Evolutionary conservation across 257 asterid species (phyloP).

Genomic region (Asclepias syriaca): DNA sequence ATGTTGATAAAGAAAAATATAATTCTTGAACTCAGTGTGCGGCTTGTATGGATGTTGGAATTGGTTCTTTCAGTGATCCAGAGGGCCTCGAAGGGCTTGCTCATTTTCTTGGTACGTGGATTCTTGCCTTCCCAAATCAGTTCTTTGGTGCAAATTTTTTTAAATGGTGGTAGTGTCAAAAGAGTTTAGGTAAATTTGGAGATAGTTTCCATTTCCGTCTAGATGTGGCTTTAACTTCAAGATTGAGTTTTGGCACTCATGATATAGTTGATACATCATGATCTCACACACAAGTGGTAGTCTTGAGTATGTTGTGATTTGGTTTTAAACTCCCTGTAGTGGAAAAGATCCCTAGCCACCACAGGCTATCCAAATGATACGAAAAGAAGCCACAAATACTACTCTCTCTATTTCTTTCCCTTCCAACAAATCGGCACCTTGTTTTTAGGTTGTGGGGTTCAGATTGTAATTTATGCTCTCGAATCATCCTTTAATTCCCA

Average conservation of each 20-base stretch:
- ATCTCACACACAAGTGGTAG: neutral
- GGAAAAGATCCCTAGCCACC: too few species aligned
- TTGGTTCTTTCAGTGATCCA: slow-evolving; percentile 95
- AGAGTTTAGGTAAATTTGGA: neutral
- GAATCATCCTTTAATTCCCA: too few species aligned
- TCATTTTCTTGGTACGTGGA: slow-evolving; percentile 75
- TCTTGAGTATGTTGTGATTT: neutral
- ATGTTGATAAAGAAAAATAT: too few species aligned
- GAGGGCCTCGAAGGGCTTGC: slow-evolving; percentile 98
- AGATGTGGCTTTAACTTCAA: neutral
- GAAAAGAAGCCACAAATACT: neutral
- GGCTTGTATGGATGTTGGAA: slow-evolving; percentile 91
- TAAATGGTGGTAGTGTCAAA: neutral
- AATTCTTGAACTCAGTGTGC: slow-evolving; percentile 54
- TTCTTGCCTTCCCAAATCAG: neutral
- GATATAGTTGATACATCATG: neutral
- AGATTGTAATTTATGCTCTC: too few species aligned
- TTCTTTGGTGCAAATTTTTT: neutral
- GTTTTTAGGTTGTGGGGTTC: neutral
- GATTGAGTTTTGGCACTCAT: neutral
- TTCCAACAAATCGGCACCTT: neutral
- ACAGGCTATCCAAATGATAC: neutral
- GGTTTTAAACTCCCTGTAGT: neutral
- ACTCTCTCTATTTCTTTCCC: neutral
- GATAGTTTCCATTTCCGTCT: neutral